Percentiles rank a stretch among this genome's conserved stretches.
phyloP scores from a whole-genome alignment of 352 stramenopile genomes.

The Phytopythium boreale region DNA sequence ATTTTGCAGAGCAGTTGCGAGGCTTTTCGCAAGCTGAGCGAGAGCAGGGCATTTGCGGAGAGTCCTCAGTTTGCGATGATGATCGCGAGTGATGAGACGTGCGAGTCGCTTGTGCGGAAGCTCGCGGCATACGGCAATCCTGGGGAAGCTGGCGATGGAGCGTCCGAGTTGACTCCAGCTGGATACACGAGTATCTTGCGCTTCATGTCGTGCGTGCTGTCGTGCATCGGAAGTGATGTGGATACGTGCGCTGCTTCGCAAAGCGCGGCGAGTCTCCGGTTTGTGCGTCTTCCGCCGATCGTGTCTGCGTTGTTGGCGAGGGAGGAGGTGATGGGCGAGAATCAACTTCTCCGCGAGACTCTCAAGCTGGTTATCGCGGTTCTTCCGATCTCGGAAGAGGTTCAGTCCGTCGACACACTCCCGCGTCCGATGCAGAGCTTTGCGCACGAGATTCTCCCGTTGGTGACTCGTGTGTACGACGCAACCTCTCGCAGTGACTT shows the following conservation, averaged over 20 bases:
- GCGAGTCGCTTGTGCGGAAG: conserved; percentile 27
- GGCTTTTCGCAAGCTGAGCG: conserved; percentile 40
- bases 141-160: conserved; percentile 1
- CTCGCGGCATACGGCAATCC: conserved; percentile 24
- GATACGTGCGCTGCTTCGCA: conserved; percentile 3
- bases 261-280: conserved; percentile 31
- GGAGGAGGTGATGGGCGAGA: conserved; percentile 38
- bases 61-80: conserved; percentile 31
- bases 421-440: conserved; percentile 27
- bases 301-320: conserved; percentile 40
- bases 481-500: conserved; percentile 41
- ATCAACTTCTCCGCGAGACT: conserved; percentile 45
- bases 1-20: conserved; percentile 56
- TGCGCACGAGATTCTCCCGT: conserved; percentile 40
- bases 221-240: conserved; percentile 21
- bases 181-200: conserved; percentile 41
- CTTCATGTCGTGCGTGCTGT: conserved; percentile 40
- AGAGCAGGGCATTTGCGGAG: conserved; percentile 38
- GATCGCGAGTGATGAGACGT: conserved; percentile 43
- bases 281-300: conserved; percentile 39
- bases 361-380: conserved; percentile 55
- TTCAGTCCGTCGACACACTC: conserved; percentile 16
- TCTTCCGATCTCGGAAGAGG: conserved; percentile 34
- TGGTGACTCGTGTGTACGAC: conserved; percentile 57
- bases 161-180: conserved; percentile 20